Base-by-base conservation (phyloP, 345 rosid genomes). In the Bruguiera gymnorhiza region DNA sequence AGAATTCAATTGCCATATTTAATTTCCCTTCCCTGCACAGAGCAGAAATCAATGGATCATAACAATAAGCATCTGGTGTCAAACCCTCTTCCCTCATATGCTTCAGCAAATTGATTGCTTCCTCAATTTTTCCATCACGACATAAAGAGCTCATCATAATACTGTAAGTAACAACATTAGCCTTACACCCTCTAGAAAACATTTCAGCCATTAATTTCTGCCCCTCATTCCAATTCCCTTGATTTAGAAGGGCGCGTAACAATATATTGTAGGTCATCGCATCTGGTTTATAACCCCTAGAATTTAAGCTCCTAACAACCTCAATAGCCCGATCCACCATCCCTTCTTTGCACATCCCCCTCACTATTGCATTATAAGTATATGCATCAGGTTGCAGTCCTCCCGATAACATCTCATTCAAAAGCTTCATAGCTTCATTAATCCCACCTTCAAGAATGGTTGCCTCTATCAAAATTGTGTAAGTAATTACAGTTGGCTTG, bases 401-500 rank as follows among this genome's bases (percentile, higher is more conserved):
- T 72, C 80, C 72, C 3, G 80, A 65, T 61, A 89, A 67, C 98
- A 93, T 91, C 71, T 91, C 97, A 70, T 93, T 92, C 72, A 89
- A 68, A 65, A 93, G 94, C 83, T 91, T 81, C 84, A 86, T 81
- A 0, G 92, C 89, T 48, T 89, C 73, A 62, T 79, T 78, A 30
- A 86, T 82, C 19, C 88, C 86, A 20, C 96, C 89, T 23, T 82
- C 85, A 2, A 79, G 77, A 64, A 84, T 75, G 27, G 84, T 81
- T 0, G 92, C 98, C 71, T 93, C 96, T 23, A 93, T 89, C 86
- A 93, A 78, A 68, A 87, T 91, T 2, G 96, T 93, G 81, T 86
- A 91, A 7, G 97, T 90, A 76, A 93, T 79, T 60, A 93, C 94
- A 61, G 86, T 79, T 0, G 97, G 98, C 66, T 76, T 65, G 46